Conservation (phyloP, 495 filamentous ascomycete species). For the Tricharina praecox region DNA sequence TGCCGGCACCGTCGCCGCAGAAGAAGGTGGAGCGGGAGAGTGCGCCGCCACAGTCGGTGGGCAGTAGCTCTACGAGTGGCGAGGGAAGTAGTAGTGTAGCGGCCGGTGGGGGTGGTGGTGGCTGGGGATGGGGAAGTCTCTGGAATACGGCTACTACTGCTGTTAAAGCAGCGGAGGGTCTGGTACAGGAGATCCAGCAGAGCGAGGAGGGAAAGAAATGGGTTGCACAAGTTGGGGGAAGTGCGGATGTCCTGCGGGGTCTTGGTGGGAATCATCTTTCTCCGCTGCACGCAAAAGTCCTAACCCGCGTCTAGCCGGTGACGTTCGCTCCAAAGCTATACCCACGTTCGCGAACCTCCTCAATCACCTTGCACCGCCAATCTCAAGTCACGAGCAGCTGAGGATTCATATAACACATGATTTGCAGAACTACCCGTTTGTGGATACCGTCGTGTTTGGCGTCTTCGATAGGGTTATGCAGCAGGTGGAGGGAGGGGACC, state of each 20-base stretch:
- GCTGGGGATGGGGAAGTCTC: constrained; percentile 78
- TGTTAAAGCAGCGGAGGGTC: constrained; percentile 83
- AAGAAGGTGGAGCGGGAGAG: constrained; percentile 33
- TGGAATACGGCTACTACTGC: constrained; percentile 60
- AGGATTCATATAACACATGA: constrained; percentile 97
- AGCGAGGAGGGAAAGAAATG: constrained; percentile 93
- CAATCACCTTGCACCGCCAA: constrained; percentile 86
- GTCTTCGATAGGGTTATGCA: constrained; percentile 96
- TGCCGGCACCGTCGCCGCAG: constrained; percentile 34
- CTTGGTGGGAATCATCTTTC: constrained; percentile 42
- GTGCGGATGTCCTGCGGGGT: constrained; percentile 64
- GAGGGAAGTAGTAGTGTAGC: no score
- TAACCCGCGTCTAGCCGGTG: constrained; percentile 72
- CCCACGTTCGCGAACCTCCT: constrained; percentile 91
- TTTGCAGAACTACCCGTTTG: constrained; percentile 76
- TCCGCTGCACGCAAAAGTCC: no score
- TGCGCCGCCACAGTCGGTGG: neutral
- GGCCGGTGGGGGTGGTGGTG: no score
- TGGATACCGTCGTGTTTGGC: constrained; percentile 81
- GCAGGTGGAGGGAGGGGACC: constrained; percentile 92
- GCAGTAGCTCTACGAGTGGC: no score
- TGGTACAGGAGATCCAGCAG: constrained; percentile 85
- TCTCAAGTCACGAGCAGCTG: constrained; percentile 91
- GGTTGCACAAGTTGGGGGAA: constrained; percentile 86
- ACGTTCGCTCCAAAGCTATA: constrained; percentile 71